A percentile compares a stretch with the other conserved stretches of the same genome.
phyloP scores from a whole-genome alignment of 2,329 filamentous ascomycete genomes.

The Diaporthe destruens region DNA sequence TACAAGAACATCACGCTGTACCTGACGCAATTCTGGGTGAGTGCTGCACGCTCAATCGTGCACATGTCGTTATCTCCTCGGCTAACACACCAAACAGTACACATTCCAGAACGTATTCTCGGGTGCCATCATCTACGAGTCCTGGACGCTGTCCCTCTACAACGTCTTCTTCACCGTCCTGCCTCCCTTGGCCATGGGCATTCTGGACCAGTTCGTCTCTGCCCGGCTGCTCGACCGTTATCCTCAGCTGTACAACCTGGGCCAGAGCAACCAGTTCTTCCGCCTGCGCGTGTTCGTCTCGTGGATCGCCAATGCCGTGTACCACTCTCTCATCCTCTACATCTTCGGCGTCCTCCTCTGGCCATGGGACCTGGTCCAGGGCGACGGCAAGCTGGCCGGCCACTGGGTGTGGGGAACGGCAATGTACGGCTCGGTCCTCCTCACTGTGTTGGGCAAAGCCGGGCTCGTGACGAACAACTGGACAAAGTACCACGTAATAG shows the following conservation, averaged over 20 bases:
- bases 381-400: slow-evolving; percentile 84
- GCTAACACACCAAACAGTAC: slow-evolving; percentile 69
- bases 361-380: slow-evolving; percentile 81
- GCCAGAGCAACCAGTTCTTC: slow-evolving; percentile 95
- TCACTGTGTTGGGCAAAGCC: slow-evolving; percentile 94
- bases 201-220: slow-evolving; percentile 97
- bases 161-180: slow-evolving; percentile 98
- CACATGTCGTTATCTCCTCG: neutral
- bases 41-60: slow-evolving; percentile 49
- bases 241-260: slow-evolving; percentile 93
- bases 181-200: slow-evolving; percentile 92
- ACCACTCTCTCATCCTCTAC: slow-evolving; percentile 95
- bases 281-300: slow-evolving; percentile 90
- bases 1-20: slow-evolving; percentile 99
- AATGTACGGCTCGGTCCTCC: slow-evolving; percentile 93
- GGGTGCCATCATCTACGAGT: slow-evolving; percentile 97
- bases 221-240: slow-evolving; percentile 94
- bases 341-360: slow-evolving; percentile 85
- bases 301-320: slow-evolving; percentile 95
- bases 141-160: slow-evolving; percentile 99
- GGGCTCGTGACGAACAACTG: slow-evolving; percentile 96
- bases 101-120: slow-evolving; percentile 99
- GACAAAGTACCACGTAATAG: slow-evolving; percentile 97
- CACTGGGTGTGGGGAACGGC: slow-evolving; percentile 99
- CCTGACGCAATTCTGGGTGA: slow-evolving; percentile 99